phyloP scores from a whole-genome alignment of 202 grass and related monocot genomes.

The Setaria viridis region DNA sequence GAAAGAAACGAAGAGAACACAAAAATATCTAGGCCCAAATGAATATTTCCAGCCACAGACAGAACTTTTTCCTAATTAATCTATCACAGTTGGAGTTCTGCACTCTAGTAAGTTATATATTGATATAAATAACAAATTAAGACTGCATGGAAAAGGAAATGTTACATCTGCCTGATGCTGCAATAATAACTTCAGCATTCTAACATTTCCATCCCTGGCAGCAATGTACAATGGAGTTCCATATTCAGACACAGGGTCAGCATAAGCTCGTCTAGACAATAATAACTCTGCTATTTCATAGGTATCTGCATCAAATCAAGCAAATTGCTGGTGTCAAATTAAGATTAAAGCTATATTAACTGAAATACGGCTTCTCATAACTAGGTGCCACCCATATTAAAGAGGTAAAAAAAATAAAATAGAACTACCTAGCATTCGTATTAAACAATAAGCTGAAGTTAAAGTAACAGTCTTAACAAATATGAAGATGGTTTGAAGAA shows the following conservation, averaged over 20 bases:
- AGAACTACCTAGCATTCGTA: neutral
- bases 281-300: constrained; percentile 29
- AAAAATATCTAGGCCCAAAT: too few species aligned
- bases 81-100: neutral
- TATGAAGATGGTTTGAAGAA: constrained; percentile 10
- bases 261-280: constrained; percentile 34
- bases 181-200: constrained; percentile 32
- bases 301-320: constrained; percentile 13
- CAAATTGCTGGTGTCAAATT: constrained; percentile 3
- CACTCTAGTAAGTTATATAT: neutral
- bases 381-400: neutral
- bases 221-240: constrained; percentile 35
- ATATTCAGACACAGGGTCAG: constrained; percentile 40
- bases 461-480: neutral
- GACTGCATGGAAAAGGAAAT: neutral
- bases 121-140: constrained; percentile 3
- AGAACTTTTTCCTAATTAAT: too few species aligned
- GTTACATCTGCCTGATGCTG: constrained; percentile 41
- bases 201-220: constrained; percentile 31
- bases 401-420: neutral
- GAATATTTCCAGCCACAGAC: too few species aligned
- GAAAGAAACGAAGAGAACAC: too few species aligned
- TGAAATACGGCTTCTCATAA: constrained; percentile 5
- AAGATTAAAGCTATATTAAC: constrained; percentile 1
- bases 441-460: constrained; percentile 7